A percentile compares a stretch with the other conserved stretches of the same genome.
Conservation (phyloP, 306 rosid genomes). For the Cicer judaicum region DNA sequence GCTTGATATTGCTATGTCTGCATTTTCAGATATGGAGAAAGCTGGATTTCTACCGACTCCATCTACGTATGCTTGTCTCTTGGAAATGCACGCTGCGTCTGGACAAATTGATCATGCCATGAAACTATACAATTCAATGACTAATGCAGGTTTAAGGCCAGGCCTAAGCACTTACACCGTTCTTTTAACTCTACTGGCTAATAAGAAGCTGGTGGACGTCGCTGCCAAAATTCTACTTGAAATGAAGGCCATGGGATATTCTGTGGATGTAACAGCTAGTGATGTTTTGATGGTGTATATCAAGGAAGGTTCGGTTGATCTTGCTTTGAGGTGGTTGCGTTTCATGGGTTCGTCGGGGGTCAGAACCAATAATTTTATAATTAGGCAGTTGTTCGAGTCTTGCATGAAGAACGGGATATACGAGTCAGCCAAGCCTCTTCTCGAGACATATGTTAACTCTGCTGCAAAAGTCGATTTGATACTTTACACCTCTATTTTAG, state of each 20-base stretch:
- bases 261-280: slow-evolving; percentile 92
- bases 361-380: slow-evolving; percentile 84
- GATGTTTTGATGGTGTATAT: slow-evolving; percentile 93
- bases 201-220: slow-evolving; percentile 68
- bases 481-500: slow-evolving; percentile 91
- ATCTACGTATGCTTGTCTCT: slow-evolving; percentile 83
- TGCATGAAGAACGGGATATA: slow-evolving; percentile 86
- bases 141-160: slow-evolving; percentile 86
- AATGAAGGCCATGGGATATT: slow-evolving; percentile 92
- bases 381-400: slow-evolving; percentile 91
- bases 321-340: slow-evolving; percentile 88
- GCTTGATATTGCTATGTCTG: slow-evolving; percentile 86
- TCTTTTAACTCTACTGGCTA: slow-evolving; percentile 79
- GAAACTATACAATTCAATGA: slow-evolving; percentile 89
- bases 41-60: slow-evolving; percentile 96
- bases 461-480: slow-evolving; percentile 93
- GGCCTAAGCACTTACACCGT: slow-evolving; percentile 81
- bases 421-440: slow-evolving; percentile 88
- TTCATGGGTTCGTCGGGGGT: slow-evolving; percentile 96
- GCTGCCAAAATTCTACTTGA: slow-evolving; percentile 76
- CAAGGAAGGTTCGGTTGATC: slow-evolving; percentile 90
- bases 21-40: slow-evolving; percentile 92
- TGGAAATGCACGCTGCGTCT: slow-evolving; percentile 94
- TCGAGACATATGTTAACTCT: slow-evolving; percentile 80
- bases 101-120: slow-evolving; percentile 89